Evolutionary conservation across 31 red algal species (phyloP), one percentile per base, ranked within the genome.

Genomic region (Endocladia muricata): DNA sequence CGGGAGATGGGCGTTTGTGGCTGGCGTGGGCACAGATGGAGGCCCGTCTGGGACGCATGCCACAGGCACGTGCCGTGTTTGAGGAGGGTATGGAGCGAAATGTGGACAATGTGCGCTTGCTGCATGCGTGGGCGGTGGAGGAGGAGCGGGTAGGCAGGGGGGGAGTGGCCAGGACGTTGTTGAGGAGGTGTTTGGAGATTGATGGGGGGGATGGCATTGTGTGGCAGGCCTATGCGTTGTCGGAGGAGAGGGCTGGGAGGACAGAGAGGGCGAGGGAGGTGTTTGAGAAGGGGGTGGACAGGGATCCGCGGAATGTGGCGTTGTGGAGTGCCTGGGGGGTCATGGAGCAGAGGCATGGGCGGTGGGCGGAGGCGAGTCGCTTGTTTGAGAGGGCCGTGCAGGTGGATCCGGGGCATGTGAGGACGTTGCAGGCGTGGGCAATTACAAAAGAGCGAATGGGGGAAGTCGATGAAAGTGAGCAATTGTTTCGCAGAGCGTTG

Each of bases 11-110:
- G 31, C 76, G 85, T 35, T 76, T 74, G 1, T 55, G 78, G 62
- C 84, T 79, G 37, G 88, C 88, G 1, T 92, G 88, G 88, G 79
- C 88, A 7, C 49, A 78, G n/a, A 85, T 92, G 59, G 88, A 92
- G 34, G 71, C 62, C 15, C 39, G 61, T 22, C 30, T 68, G 8
- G 88, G 70, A 28, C 42, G 85, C 54, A 6, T 44, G 0, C 37
- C 60, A 23, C 67, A 9, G 19, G 79, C 88, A 4, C 36, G 47
- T 9, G 63, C 35, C 35, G 30, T 88, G 7, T 41, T 88, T 52
- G 58, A 59, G 3, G 84, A 88, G 36, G 84, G 74, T 5, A 17
- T 54, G 13, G 23, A 77, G 77, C n/a, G n/a, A n/a, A n/a, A n/a
- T n/a, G n/a, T n/a, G n/a, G n/a, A n/a, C n/a, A 85, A 81, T 84